Conservation (phyloP, 2,329 filamentous ascomycete genomes). For the Penicillium nordicum region DNA sequence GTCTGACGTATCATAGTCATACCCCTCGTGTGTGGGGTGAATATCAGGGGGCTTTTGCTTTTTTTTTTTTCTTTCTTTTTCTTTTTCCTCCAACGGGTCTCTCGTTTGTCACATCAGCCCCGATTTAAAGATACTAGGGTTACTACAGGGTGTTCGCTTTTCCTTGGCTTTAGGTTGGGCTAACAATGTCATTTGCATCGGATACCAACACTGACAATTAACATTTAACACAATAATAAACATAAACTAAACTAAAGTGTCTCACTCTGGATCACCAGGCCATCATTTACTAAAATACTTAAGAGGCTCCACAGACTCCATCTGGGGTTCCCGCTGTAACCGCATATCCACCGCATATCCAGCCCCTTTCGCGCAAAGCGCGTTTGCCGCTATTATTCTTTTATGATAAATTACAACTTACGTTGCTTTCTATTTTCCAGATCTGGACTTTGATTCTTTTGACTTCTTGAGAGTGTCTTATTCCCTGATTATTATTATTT, state of each 20-base stretch:
- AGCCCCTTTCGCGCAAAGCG: slow-evolving; percentile 34
- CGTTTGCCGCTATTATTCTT: slow-evolving; percentile 35
- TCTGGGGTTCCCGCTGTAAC: slow-evolving; percentile 37
- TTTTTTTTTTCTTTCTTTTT: neutral
- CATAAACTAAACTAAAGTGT: neutral
- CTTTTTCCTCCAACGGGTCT: slow-evolving; percentile 1
- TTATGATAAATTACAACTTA: neutral
- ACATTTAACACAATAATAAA: neutral
- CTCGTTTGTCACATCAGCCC: slow-evolving; percentile 13
- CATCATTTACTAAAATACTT: neutral
- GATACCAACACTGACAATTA: neutral
- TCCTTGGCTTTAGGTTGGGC: neutral
- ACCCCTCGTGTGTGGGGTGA: neutral
- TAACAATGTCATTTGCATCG: neutral
- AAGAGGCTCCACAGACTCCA: slow-evolving; percentile 15
- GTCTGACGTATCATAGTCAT: slow-evolving; percentile 22
- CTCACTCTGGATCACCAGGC: slow-evolving; percentile 14
- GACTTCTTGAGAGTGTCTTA: neutral
- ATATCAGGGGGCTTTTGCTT: slow-evolving; percentile 4
- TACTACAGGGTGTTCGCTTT: neutral
- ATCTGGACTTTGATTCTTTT: neutral
- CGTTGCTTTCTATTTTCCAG: neutral
- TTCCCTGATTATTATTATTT: neutral
- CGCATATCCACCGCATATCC: slow-evolving; percentile 16
- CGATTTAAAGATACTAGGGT: neutral